Conservation (phyloP, 495 filamentous ascomycete species). For the Annulohypoxylon maeteangense region DNA sequence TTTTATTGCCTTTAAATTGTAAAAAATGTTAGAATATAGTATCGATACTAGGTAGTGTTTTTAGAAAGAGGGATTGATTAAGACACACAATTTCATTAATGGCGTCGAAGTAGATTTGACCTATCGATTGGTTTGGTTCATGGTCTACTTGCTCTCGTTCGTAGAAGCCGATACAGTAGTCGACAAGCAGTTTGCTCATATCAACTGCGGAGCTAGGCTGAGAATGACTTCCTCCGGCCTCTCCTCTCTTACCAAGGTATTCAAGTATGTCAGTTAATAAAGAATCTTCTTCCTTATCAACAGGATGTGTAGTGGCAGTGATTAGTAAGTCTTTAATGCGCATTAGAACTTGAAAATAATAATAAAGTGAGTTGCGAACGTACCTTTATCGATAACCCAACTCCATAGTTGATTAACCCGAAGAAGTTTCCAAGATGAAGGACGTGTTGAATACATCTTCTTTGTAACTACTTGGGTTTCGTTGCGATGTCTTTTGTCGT, state of each 20-base stretch:
- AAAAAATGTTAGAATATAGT: not conserved
- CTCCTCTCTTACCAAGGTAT: constrained; percentile 20
- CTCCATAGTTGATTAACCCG: not conserved
- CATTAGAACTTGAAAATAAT: not conserved
- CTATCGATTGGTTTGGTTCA: not conserved
- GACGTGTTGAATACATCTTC: not conserved
- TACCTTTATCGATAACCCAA: not conserved
- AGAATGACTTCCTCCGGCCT: constrained; percentile 18
- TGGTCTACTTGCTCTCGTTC: not conserved
- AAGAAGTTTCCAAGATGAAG: not conserved
- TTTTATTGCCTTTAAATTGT: not conserved
- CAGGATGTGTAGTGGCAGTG: not conserved
- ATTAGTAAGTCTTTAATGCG: not conserved
- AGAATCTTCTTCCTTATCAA: not conserved
- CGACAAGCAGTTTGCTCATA: constrained; percentile 24
- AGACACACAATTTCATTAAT: not conserved
- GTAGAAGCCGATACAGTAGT: constrained; percentile 25
- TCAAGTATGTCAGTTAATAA: not conserved
- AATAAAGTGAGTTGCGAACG: not conserved
- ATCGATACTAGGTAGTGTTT: not conserved
- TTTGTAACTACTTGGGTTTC: not conserved
- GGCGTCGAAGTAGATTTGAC: not conserved
- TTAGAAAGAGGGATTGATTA: not conserved
- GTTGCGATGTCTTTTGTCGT: not conserved
- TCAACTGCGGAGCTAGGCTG: constrained; percentile 31